Evolutionary conservation across 495 filamentous ascomycete genomes (phyloP), one percentile per base, ranked within the genome.

Genomic region (Delitschia confertaspora): DNA sequence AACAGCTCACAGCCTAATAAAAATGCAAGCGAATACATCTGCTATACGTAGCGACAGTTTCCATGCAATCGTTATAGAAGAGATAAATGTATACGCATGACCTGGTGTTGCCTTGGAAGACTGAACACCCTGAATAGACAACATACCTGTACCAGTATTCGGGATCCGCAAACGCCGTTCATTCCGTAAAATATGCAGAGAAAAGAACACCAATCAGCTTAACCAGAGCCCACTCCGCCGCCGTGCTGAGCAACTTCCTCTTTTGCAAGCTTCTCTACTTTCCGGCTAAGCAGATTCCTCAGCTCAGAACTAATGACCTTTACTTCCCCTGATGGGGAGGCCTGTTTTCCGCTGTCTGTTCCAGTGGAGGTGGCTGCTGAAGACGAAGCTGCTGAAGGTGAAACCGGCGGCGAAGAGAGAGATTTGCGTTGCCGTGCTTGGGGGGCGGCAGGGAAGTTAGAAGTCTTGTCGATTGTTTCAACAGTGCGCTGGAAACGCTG

Each of bases 391-490:
- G 57, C 40, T 0, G 48, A 30, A 7, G 55, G 42, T 14, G 47
- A 43, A 4, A 56, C 53, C 16, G 61, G 41, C 30, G 37, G 31
- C 37, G 61, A 22, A 9, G 45, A 33, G n/a, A 45, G 25, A 5
- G 42, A 49, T 30, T 60, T 45, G 19, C 76, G 67, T 47, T 79
- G 78, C 20, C 72, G 62, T 20, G 74, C 61, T 41, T 66, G 61
- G 6, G 82, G 72, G 0, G 76, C 69, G 0, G 75, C 69, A 4
- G 91, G 91, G 57, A 89, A 88, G 29, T 79, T 82, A 47, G 83
- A 78, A 57, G 87, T 93, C 54, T 78, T 74, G 58, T 99, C 91
- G 25, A 91, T 79, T 6, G 83, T 82, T 49, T 96, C 85, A 21
- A 99, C 78, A 0, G 82, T 76, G 20, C 86, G 73, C 52, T 88